Conservation (phyloP, 2,329 filamentous ascomycete species). For the Claviceps digitariae region DNA sequence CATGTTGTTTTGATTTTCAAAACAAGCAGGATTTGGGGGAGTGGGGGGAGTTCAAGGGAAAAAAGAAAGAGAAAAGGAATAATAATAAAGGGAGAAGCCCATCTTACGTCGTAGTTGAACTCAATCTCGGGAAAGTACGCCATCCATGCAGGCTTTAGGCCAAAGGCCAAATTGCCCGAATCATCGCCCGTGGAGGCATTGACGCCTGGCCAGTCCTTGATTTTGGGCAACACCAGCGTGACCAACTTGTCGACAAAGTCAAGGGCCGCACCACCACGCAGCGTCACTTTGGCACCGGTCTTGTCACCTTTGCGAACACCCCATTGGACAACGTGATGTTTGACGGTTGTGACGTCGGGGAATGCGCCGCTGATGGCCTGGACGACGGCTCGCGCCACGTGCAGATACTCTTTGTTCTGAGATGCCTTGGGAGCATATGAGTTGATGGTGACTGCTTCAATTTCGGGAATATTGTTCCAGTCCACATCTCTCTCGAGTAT, state of each 20-base stretch:
- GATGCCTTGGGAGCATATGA: conserved; percentile 56
- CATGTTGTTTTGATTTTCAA: background rate
- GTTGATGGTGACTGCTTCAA: conserved; percentile 72
- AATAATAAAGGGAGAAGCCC: conserved; percentile 9
- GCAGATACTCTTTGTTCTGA: conserved; percentile 59
- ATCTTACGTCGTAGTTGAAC: conserved; percentile 78
- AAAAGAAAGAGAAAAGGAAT: background rate
- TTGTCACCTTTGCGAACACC: conserved; percentile 57
- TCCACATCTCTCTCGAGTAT: conserved; percentile 60
- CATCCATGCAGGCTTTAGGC: conserved; percentile 61
- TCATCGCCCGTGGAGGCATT: conserved; percentile 59
- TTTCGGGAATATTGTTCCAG: conserved; percentile 74
- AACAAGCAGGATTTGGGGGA: too few relatives aligned
- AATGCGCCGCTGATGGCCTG: conserved; percentile 75
- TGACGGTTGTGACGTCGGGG: conserved; percentile 55
- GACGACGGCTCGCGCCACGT: conserved; percentile 70
- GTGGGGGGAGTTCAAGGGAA: too few relatives aligned
- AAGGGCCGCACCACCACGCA: conserved; percentile 69
- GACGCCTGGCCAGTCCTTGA: conserved; percentile 86
- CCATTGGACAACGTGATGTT: conserved; percentile 61
- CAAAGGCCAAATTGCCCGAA: conserved; percentile 76
- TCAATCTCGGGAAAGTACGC: conserved; percentile 87
- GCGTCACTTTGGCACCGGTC: conserved; percentile 61
- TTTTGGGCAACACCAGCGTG: conserved; percentile 80
- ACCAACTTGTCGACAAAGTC: conserved; percentile 86